These are phyloP conservation scores for Earliella scabrosa DNA, from an alignment of 1,284 basidiomycete species.

Conservation along the genomic window DNA sequence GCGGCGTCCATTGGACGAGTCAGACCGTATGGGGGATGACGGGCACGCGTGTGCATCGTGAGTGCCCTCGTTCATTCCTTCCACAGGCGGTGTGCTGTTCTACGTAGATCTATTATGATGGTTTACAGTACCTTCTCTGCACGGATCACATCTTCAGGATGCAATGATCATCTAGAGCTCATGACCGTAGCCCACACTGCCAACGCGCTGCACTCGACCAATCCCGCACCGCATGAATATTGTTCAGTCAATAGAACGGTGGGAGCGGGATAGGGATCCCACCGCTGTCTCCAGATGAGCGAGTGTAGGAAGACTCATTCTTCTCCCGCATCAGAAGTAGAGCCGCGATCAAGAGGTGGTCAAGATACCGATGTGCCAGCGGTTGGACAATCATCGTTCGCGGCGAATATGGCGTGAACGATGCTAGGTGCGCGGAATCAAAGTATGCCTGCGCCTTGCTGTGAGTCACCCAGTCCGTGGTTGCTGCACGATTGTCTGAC, in stretches of 20 bases:
- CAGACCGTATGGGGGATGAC: no score
- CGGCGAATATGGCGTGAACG: conserved; percentile 24
- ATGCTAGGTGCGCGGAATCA: conserved; percentile 23
- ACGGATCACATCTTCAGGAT: neutral
- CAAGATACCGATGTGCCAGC: conserved; percentile 25
- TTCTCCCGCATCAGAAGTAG: conserved; percentile 34
- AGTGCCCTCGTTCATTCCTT: no score
- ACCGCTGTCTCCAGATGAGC: conserved; percentile 5
- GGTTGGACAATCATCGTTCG: conserved; percentile 29
- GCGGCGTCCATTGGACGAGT: no score
- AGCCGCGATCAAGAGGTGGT: conserved; percentile 30
- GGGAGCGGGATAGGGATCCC: neutral
- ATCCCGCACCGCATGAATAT: neutral
- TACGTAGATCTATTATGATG: neutral
- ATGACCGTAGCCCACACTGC: neutral
- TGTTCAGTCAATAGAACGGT: conserved; percentile 3
- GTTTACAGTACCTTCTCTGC: neutral
- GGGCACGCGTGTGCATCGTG: no score
- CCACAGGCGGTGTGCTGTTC: neutral
- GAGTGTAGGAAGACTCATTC: conserved; percentile 6
- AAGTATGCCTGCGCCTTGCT: conserved; percentile 20
- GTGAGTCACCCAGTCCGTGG: neutral
- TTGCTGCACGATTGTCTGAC: conserved; percentile 9
- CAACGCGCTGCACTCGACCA: neutral
- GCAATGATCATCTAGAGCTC: neutral